These are phyloP conservation scores for Chiua virens DNA, from an alignment of 768 basidiomycete species.

Conservation along the genomic window DNA sequence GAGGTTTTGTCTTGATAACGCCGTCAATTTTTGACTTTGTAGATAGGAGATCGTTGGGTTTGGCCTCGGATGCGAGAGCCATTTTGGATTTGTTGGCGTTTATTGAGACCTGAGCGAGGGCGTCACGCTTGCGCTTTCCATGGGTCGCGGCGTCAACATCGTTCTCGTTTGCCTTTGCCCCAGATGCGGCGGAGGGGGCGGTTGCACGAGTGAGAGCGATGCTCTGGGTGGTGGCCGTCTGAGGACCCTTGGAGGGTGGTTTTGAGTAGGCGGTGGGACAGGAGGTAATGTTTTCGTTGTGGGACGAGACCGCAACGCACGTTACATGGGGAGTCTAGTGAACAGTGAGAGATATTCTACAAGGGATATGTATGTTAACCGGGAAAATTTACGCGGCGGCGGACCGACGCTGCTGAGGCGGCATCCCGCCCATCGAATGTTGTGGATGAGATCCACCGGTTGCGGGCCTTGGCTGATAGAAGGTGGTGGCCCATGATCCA, in stretches of 20 bases:
- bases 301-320: constrained; percentile 50
- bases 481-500: no score
- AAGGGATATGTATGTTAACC: no score
- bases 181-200: constrained; percentile 40
- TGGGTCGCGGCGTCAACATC: constrained; percentile 49
- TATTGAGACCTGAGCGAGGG: constrained; percentile 68
- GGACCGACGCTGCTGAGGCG: no score
- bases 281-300: constrained; percentile 71
- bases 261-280: constrained; percentile 64
- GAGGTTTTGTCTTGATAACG: constrained; percentile 54
- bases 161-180: constrained; percentile 37
- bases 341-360: not conserved
- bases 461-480: no score
- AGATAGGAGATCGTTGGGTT: constrained; percentile 44
- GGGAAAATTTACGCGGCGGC: no score
- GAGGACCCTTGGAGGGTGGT: constrained; percentile 41
- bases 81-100: constrained; percentile 43
- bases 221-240: constrained; percentile 37
- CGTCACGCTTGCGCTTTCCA: constrained; percentile 75
- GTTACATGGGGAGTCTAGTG: constrained; percentile 63
- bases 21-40: constrained; percentile 57
- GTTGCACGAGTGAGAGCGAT: constrained; percentile 41
- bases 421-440: no score
- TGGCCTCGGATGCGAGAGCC: constrained; percentile 39
- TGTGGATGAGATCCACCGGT: no score